Base-by-base conservation (phyloP, 768 basidiomycete genomes). In the Epithele typhae region DNA sequence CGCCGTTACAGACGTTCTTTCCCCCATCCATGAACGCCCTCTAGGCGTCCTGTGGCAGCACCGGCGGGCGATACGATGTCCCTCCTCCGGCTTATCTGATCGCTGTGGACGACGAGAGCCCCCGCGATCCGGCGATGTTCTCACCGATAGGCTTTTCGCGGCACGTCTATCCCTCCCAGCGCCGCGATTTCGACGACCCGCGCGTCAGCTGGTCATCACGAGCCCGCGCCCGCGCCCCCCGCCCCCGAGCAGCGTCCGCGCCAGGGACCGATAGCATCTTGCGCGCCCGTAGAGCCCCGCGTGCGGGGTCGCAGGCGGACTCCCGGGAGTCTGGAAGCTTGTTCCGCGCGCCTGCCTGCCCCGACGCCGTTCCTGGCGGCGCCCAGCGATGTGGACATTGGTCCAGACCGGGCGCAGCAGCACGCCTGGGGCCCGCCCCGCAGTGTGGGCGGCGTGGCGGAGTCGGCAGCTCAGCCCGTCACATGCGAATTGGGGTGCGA, bases 141-240 rank as follows among this genome's bases (percentile, higher is more conserved):
- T 25, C 48, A 45, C 48, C 48, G 48, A 49, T 49, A 49, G 48
- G 43, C 48, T 49, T 44, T n/a, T n/a, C n/a, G n/a, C n/a, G n/a
- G n/a, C n/a, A n/a, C n/a, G n/a, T n/a, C n/a, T n/a, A n/a, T n/a
- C n/a, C n/a, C n/a, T n/a, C n/a, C n/a, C n/a, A n/a, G n/a, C n/a
- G n/a, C n/a, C n/a, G n/a, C n/a, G n/a, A n/a, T n/a, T n/a, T n/a
- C 48, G 40, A 37, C 22, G 30, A 25, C 48, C n/a, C n/a, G n/a
- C n/a, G n/a, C n/a, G 24, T 19, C 17, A 18, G 12, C n/a, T n/a
- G 17, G 25, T 17, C 17, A 21, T 38, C 37, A 38, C 17, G 17
- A 38, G 37, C 17, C 22, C 37, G 22, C n/a, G 12, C 12, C 4
- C 22, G 12, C 12, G 12, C 37, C 37, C 37, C 17, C 17, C 11